phyloP scores from a whole-genome alignment of 2,329 filamentous ascomycete genomes.

The Sporothrix mexicana region DNA sequence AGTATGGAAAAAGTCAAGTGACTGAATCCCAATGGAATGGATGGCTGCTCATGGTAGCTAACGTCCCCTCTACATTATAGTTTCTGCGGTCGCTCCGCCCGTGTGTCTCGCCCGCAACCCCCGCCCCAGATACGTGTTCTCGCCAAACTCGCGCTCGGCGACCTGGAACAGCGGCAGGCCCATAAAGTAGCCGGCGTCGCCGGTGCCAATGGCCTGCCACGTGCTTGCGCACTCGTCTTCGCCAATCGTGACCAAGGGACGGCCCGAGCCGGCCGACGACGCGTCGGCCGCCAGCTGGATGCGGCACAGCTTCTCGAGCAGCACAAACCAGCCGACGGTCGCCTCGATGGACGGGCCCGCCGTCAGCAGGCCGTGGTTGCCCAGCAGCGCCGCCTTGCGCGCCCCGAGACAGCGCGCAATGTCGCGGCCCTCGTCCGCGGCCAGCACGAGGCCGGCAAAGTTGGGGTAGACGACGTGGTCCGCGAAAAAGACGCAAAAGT shows the following conservation, averaged over 20 bases:
- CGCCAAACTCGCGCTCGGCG: constrained; percentile 39
- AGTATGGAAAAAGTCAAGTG: too few relatives aligned
- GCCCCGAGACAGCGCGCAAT: constrained; percentile 56
- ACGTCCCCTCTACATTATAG: too few relatives aligned
- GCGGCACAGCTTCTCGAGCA: constrained; percentile 55
- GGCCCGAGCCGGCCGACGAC: constrained; percentile 64
- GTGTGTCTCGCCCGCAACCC: too few relatives aligned
- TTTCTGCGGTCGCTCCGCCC: not conserved
- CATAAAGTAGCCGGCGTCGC: constrained; percentile 37
- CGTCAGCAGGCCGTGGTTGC: constrained; percentile 62
- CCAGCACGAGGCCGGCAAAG: constrained; percentile 58
- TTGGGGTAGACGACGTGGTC: constrained; percentile 50
- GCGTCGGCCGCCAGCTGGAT: constrained; percentile 61
- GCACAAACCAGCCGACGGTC: constrained; percentile 60
- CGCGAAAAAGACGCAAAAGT: constrained; percentile 65
- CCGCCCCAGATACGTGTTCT: constrained; percentile 38
- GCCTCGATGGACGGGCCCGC: constrained; percentile 56
- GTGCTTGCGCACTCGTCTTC: constrained; percentile 37
- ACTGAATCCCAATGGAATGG: too few relatives aligned
- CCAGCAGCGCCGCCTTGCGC: constrained; percentile 59
- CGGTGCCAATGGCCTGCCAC: constrained; percentile 38
- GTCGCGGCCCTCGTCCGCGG: constrained; percentile 45
- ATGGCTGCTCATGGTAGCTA: too few relatives aligned
- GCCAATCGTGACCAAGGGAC: constrained; percentile 37
- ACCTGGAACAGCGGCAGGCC: constrained; percentile 41